Evolutionary conservation across 306 rosid genomes (phyloP), one percentile per base, ranked within the genome.

Genomic region (Castanea crenata): DNA sequence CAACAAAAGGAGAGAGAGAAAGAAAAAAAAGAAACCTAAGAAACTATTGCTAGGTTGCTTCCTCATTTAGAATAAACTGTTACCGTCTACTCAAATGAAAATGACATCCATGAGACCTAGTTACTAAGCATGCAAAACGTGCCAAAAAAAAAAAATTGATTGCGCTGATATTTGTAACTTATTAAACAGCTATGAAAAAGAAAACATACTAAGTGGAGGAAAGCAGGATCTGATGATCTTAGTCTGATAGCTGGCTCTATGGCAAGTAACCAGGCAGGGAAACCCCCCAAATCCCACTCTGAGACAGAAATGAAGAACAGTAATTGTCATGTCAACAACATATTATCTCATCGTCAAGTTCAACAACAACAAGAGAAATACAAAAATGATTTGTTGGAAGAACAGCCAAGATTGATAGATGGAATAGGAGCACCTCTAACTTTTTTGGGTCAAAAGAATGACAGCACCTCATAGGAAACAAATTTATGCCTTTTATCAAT

Each of bases 201-300:
- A 79, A 84, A 74, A 67, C 90, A 80, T 88, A 94, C 98, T 91
- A 83, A 69, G 51, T 73, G 85, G 78, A 94, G 97, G 92, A 77
- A 92, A 82, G 74, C 70, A 76, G 91, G 92, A 83, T 94, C 93
- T 6, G 93, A 92, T 72, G 97, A 92, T 85, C 98, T 89, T 76
- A 83, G 90, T 76, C 59, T 91, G 56, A 87, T 87, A 79, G 94
- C 77, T 70, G 97, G 97, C 71, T 83, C 78, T 81, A 78, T 83
- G 73, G 90, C 81, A 81, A 85, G 87, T 71, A 95, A 84, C 98
- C 99, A 95, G 79, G 90, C 90, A 76, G 98, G 98, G 80, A 92
- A 91, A 75, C 98, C 99, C 15, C 99, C 99, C 71, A 91, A 89
- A 79, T 95, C 97, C 99, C 99, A 95, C 90, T 92, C 98, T 95